phyloP scores from a whole-genome alignment of 148 eudicot species.

The Rheum nobile region DNA sequence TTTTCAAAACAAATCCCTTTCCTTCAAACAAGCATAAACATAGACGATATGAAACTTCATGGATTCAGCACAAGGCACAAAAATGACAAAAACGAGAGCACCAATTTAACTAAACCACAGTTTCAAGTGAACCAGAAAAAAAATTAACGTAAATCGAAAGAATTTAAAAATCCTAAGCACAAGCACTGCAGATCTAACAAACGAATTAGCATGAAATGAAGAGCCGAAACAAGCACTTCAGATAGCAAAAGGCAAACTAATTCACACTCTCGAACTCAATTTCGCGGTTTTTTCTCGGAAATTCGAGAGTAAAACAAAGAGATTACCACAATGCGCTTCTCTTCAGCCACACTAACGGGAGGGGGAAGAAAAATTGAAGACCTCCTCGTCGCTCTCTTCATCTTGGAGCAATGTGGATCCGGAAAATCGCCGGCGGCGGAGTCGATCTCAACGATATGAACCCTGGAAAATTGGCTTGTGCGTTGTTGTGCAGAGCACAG shows the following conservation, averaged over 20 bases:
- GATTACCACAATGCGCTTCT: background rate
- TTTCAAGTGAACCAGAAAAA: background rate
- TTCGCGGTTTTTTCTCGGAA: background rate
- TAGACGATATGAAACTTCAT: background rate
- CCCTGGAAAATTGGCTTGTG: background rate
- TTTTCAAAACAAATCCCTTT: background rate
- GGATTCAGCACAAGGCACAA: background rate
- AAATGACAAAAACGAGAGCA: background rate
- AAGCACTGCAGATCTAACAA: background rate
- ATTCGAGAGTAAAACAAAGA: background rate
- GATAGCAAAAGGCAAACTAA: background rate
- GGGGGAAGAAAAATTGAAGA: background rate
- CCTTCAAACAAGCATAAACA: background rate
- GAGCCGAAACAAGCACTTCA: background rate
- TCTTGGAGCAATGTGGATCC: background rate
- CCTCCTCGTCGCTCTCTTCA: background rate
- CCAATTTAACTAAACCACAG: background rate
- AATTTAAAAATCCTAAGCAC: background rate
- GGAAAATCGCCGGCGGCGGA: background rate
- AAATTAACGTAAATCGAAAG: background rate
- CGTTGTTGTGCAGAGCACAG: background rate
- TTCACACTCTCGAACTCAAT: background rate
- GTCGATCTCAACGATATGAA: background rate
- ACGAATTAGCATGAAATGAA: background rate
- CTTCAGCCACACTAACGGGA: background rate